Evolutionary conservation across 169 alveolate species (phyloP).

Genomic region (Plasmodium chabaudi): DNA sequence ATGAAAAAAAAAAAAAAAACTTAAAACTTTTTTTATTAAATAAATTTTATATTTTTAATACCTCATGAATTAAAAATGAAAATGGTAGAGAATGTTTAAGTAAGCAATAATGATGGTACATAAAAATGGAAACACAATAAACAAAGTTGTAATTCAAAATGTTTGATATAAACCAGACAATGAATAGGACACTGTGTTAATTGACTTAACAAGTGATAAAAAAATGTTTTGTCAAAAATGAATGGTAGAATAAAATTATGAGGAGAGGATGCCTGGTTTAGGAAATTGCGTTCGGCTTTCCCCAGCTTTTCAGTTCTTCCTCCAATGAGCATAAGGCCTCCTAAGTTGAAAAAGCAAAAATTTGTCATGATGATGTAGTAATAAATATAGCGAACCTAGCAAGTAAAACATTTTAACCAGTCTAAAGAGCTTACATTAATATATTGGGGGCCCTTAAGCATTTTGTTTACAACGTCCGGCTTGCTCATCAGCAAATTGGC

Average conservation of each 20-base stretch:
- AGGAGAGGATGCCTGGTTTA: background rate
- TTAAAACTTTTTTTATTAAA: too few relatives aligned
- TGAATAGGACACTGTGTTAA: background rate
- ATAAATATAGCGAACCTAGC: too few relatives aligned
- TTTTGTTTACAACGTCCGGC: slow-evolving; percentile 61
- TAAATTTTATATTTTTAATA: too few relatives aligned
- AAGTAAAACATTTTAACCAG: background rate
- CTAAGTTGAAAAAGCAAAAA: slow-evolving; percentile 5
- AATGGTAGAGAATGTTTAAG: too few relatives aligned
- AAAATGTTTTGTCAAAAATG: background rate
- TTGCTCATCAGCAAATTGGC: slow-evolving; percentile 67
- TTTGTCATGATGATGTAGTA: background rate
- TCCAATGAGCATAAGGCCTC: slow-evolving; percentile 60
- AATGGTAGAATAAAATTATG: background rate
- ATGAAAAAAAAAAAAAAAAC: too few relatives aligned
- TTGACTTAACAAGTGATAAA: background rate
- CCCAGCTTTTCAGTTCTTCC: slow-evolving; percentile 68
- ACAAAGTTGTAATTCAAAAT: too few relatives aligned
- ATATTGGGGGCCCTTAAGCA: slow-evolving; percentile 70
- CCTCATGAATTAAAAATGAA: too few relatives aligned
- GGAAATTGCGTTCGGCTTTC: slow-evolving; percentile 12
- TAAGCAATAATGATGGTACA: too few relatives aligned
- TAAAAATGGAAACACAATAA: too few relatives aligned
- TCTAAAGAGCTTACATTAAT: slow-evolving; percentile 39
- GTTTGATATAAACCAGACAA: too few relatives aligned